These are phyloP conservation scores for Paramecium tetraurelia DNA, from an alignment of 73 alveolate genomes.

Conservation along the genomic window DNA sequence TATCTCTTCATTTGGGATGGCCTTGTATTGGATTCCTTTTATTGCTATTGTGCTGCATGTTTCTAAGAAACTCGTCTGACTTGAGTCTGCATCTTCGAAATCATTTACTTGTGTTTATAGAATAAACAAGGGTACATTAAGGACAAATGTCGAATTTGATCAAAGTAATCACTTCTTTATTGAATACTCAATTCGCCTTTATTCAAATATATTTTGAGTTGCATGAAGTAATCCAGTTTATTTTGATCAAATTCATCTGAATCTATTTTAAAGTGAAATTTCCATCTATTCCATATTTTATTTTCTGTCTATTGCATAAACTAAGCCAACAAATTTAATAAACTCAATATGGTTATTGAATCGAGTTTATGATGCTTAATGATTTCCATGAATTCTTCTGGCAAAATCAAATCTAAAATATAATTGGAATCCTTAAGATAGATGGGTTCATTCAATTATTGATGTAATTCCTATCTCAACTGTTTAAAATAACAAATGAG, in stretches of 20 bases:
- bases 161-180: neutral
- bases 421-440: neutral
- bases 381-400: constrained; percentile 28
- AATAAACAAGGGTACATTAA: neutral
- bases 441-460: neutral
- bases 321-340: neutral
- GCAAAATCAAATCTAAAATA: neutral
- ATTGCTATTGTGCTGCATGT: neutral
- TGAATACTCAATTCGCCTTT: neutral
- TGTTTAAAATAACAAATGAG: neutral
- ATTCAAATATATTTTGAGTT: neutral
- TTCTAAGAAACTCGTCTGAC: constrained; percentile 27
- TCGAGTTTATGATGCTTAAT: neutral
- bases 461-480: neutral
- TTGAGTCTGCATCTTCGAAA: neutral
- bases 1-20: neutral
- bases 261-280: neutral
- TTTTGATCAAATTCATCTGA: neutral
- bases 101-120: constrained; percentile 16
- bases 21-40: neutral
- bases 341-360: neutral
- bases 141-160: neutral
- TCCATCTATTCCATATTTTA: neutral
- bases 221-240: neutral
- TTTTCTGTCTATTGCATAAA: neutral